Conservation (phyloP, 768 basidiomycete species). For the Boletales sp. region DNA sequence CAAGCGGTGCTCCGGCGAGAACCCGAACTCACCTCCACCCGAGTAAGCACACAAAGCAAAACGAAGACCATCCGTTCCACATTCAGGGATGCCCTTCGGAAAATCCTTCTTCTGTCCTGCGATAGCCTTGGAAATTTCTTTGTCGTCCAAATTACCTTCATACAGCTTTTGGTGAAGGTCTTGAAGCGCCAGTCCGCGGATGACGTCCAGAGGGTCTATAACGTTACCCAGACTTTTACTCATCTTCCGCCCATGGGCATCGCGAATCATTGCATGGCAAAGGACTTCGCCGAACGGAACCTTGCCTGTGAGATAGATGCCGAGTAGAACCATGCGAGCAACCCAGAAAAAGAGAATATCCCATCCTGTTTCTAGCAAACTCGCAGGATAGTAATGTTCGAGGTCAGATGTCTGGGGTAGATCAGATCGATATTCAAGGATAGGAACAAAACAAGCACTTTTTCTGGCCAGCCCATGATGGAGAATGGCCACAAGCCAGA, state of each 20-base stretch:
- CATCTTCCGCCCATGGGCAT: conserved; percentile 99
- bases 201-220: conserved; percentile 94
- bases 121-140: conserved; percentile 87
- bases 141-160: conserved; percentile 90
- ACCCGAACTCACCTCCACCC: conserved; percentile 59
- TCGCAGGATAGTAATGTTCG: conserved; percentile 79
- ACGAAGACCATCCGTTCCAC: conserved; percentile 93
- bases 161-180: conserved; percentile 79
- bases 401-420: conserved; percentile 68
- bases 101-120: conserved; percentile 98
- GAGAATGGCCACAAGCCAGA: conserved; percentile 98
- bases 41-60: conserved; percentile 96
- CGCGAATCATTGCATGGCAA: conserved; percentile 98
- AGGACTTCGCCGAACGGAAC: conserved; percentile 95
- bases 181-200: conserved; percentile 78
- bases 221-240: conserved; percentile 97
- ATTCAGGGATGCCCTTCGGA: conserved; percentile 98
- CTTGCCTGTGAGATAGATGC: conserved; percentile 80
- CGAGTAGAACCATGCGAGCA: conserved; percentile 95
- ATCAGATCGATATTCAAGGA: neutral
- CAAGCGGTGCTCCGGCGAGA: neutral
- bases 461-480: conserved; percentile 96
- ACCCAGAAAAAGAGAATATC: conserved; percentile 99
- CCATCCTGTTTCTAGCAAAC: conserved; percentile 97
- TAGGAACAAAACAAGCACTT: conserved; percentile 41